Conservation (phyloP, 768 basidiomycete species). For the Rhodotorula babjevae region DNA sequence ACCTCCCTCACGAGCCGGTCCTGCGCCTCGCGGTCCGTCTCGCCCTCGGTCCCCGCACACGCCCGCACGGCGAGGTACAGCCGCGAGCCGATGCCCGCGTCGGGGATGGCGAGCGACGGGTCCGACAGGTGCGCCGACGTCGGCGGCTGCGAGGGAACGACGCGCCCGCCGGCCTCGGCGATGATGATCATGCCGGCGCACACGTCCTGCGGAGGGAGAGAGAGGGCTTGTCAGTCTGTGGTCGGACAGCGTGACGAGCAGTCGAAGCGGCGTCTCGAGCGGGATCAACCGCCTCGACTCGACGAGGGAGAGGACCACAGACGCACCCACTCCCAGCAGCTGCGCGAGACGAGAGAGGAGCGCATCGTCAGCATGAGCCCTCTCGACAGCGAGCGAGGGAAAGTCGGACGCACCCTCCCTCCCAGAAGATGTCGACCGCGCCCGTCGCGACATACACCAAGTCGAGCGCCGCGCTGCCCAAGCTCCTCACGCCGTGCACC, state of each 20-base stretch:
- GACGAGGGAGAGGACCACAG: no score
- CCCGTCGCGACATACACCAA: slow-evolving; percentile 41
- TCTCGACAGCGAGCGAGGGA: background rate
- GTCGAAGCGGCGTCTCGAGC: background rate
- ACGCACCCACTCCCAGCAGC: slow-evolving; percentile 39
- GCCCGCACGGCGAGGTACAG: slow-evolving; percentile 41
- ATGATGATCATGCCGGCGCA: slow-evolving; percentile 34
- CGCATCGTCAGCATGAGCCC: background rate
- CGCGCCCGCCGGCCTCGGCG: slow-evolving; percentile 34
- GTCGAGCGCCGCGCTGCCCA: slow-evolving; percentile 41
- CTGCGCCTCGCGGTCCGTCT: slow-evolving; percentile 34
- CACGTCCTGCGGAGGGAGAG: slow-evolving; percentile 19
- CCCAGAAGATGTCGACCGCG: slow-evolving; percentile 39
- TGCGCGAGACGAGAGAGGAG: background rate
- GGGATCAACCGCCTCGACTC: no score
- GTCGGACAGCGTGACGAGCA: no score
- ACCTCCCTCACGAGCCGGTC: slow-evolving; percentile 36
- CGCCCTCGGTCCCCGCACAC: slow-evolving; percentile 22
- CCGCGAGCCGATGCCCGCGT: slow-evolving; percentile 38
- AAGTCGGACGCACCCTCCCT: slow-evolving; percentile 6
- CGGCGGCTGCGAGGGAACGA: slow-evolving; percentile 33
- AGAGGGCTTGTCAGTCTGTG: background rate
- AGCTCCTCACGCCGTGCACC: slow-evolving; percentile 41
- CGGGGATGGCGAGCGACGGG: slow-evolving; percentile 21
- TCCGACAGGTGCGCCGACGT: slow-evolving; percentile 4